Evolutionary conservation across 805 yeast genomes (phyloP).

Genomic region (Jamesozyma jinghongensis): DNA sequence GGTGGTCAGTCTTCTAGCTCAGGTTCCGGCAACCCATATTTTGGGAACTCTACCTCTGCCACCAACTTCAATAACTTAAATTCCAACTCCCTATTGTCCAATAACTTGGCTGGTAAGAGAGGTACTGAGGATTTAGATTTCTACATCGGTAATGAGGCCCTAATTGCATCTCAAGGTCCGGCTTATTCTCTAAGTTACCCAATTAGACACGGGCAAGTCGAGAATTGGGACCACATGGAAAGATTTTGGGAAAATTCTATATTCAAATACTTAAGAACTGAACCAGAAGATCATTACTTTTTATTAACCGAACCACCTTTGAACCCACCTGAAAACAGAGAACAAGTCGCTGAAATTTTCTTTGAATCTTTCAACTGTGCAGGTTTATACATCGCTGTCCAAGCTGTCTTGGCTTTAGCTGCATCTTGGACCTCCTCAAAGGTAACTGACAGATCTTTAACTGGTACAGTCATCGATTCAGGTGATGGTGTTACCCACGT

Average conservation of each 20-base stretch:
- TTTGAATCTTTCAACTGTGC: slow-evolving; percentile 98
- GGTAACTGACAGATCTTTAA: slow-evolving; percentile 86
- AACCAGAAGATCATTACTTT: slow-evolving; percentile 97
- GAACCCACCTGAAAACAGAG: slow-evolving; percentile 99
- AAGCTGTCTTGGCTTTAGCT: slow-evolving; percentile 96
- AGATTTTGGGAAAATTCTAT: slow-evolving; percentile 97
- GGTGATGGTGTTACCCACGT: slow-evolving; percentile 99
- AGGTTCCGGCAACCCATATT: slow-evolving; percentile 21
- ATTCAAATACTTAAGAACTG: slow-evolving; percentile 92
- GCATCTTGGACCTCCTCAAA: slow-evolving; percentile 98
- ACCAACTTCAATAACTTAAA: slow-evolving; percentile 25
- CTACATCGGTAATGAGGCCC: slow-evolving; percentile 91
- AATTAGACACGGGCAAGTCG: slow-evolving; percentile 95
- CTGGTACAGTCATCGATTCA: slow-evolving; percentile 96
- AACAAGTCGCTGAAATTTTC: slow-evolving; percentile 97
- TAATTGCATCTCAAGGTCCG: slow-evolving; percentile 85
- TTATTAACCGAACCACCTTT: slow-evolving; percentile 95
- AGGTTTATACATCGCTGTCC: slow-evolving; percentile 96
- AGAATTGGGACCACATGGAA: slow-evolving; percentile 99
- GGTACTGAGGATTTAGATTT: slow-evolving; percentile 94
- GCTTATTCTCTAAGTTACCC: slow-evolving; percentile 84
- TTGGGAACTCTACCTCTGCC: slow-evolving; percentile 32
- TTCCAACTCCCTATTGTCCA: slow-evolving; percentile 23
- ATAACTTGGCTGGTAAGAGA: slow-evolving; percentile 53
- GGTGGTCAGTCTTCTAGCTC: slow-evolving; percentile 12